These are phyloP conservation scores for Aegilops speltoides DNA, from an alignment of 176 grass and related monocot species.

Conservation along the genomic window DNA sequence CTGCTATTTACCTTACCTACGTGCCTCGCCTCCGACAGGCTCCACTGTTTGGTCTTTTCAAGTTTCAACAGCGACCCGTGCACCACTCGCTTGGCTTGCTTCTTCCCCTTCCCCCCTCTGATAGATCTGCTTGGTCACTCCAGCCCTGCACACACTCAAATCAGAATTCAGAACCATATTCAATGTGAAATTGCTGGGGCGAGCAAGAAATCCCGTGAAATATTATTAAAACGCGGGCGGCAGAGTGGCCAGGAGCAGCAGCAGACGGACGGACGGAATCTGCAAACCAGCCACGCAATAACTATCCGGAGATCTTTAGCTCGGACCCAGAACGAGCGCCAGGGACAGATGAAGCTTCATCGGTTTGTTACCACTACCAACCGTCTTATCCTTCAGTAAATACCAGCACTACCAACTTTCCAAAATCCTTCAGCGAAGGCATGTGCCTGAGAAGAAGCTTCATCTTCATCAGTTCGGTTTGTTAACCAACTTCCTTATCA, in stretches of 20 bases:
- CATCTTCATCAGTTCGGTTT: background rate
- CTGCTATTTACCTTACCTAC: background rate
- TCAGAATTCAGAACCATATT: background rate
- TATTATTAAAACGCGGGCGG: too few species aligned
- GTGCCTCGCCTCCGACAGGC: background rate
- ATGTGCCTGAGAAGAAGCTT: background rate
- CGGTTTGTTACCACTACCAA: background rate
- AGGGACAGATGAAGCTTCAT: background rate
- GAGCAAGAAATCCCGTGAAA: background rate
- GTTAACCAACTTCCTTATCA: background rate
- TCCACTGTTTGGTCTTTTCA: slow-evolving; percentile 14
- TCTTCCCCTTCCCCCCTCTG: background rate
- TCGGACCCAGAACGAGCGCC: too few species aligned
- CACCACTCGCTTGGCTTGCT: background rate
- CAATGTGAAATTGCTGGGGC: background rate
- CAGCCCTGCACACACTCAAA: background rate
- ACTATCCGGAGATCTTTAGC: background rate
- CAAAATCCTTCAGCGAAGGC: too few species aligned
- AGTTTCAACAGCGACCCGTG: background rate
- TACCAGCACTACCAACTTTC: too few species aligned
- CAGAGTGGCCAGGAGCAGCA: background rate
- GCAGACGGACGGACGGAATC: background rate
- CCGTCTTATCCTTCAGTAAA: background rate
- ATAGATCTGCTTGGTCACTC: slow-evolving; percentile 14
- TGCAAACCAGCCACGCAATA: background rate